Conservation (phyloP, 2,329 filamentous ascomycete genomes). For the Trichoderma koningiopsis region DNA sequence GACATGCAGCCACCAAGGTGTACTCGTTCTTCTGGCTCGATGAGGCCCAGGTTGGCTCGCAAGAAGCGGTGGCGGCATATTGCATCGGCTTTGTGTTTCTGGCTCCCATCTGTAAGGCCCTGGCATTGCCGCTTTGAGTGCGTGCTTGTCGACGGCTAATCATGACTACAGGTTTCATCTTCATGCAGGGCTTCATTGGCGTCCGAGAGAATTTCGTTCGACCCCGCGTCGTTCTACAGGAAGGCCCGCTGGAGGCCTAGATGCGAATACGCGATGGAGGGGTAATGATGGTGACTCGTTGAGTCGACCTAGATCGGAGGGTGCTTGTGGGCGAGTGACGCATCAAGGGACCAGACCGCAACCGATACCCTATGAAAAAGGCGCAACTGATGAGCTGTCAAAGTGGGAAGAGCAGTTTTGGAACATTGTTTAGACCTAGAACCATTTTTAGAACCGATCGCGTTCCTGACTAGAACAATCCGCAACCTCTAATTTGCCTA, state of each 20-base stretch:
- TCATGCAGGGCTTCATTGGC: constrained; percentile 52
- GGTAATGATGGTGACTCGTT: neutral
- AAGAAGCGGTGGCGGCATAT: constrained; percentile 48
- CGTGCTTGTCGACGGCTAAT: constrained; percentile 3
- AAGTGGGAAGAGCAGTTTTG: constrained; percentile 17
- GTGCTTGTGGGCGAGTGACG: constrained; percentile 8
- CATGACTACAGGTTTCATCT: constrained; percentile 46
- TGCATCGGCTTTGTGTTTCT: constrained; percentile 49
- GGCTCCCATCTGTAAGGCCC: constrained; percentile 48
- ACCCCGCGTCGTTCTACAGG: constrained; percentile 26
- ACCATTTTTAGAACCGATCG: constrained; percentile 11
- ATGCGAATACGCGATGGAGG: constrained; percentile 1
- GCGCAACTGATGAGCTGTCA: constrained; percentile 20
- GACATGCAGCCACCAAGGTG: constrained; percentile 49
- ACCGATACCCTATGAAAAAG: constrained; percentile 16
- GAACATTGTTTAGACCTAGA: constrained; percentile 14
- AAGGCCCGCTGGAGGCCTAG: constrained; percentile 10
- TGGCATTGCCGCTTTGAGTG: constrained; percentile 22
- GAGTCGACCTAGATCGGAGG: constrained; percentile 1
- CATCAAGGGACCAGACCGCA: constrained; percentile 18
- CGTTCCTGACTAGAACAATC: constrained; percentile 24
- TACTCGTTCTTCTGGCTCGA: constrained; percentile 57
- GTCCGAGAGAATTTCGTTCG: constrained; percentile 49
- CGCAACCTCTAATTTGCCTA: neutral
- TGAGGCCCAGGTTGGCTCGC: constrained; percentile 45